Percentiles rank a stretch among this genome's conserved stretches.
These are phyloP conservation scores for Auricularia heimuer DNA, from an alignment of 768 basidiomycete genomes.

Conservation along the genomic window DNA sequence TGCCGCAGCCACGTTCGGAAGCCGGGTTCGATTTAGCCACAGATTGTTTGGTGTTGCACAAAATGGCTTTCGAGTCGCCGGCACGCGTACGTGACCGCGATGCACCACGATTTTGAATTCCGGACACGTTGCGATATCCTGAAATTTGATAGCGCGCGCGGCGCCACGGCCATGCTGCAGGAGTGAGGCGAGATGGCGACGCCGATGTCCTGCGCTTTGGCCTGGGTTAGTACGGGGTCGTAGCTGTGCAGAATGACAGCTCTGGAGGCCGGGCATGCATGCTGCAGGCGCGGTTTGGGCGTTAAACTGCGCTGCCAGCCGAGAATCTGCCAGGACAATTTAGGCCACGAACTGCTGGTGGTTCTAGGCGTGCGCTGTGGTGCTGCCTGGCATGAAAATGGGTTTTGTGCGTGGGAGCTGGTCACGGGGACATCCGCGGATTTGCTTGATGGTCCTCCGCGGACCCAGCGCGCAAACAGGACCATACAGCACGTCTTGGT, in stretches of 20 bases:
- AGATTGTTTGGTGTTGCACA: background rate
- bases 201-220: background rate
- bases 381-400: too few species aligned
- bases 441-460: too few species aligned
- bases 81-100: background rate
- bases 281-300: too few species aligned
- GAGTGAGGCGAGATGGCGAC: background rate
- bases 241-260: background rate
- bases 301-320: too few species aligned
- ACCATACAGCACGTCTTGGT: too few species aligned
- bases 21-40: background rate
- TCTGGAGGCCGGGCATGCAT: too few species aligned
- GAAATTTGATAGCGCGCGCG: background rate
- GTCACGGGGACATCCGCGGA: too few species aligned
- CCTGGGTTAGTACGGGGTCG: background rate
- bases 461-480: too few species aligned
- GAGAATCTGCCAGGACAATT: too few species aligned
- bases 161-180: background rate
- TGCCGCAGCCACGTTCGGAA: background rate
- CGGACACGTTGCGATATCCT: background rate
- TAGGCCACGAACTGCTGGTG: too few species aligned
- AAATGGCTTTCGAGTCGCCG: background rate
- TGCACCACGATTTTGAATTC: background rate
- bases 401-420: too few species aligned
- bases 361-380: too few species aligned